Evolutionary conservation across 169 alveolate species (phyloP).

Genomic region (Plasmodium reichenowi): DNA sequence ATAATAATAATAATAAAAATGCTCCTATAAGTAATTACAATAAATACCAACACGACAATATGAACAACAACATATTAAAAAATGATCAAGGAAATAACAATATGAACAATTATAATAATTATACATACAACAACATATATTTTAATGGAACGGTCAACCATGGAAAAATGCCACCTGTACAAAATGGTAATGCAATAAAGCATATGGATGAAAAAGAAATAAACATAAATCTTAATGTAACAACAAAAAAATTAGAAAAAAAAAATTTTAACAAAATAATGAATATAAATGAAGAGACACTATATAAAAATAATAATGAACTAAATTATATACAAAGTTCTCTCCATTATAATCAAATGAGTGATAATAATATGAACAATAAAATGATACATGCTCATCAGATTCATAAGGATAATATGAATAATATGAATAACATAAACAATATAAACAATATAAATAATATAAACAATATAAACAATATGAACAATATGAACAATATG

Average conservation of each 20-base stretch:
- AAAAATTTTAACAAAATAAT: constrained; percentile 5
- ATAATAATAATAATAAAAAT: not conserved
- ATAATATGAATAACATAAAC: not conserved
- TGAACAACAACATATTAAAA: constrained; percentile 4
- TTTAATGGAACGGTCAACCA: not conserved
- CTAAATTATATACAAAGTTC: not conserved
- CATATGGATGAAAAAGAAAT: constrained; percentile 25
- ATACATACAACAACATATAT: not conserved
- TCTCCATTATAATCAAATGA: not conserved
- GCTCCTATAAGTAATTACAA: not conserved
- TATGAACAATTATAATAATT: constrained; percentile 2
- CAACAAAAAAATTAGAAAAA: not conserved
- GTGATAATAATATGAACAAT: not conserved
- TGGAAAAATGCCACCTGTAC: not conserved
- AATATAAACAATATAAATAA: not conserved
- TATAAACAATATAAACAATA: not conserved
- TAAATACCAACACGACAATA: not conserved
- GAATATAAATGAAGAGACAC: not conserved
- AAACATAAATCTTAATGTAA: not conserved
- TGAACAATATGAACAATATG: not conserved
- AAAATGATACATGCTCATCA: not conserved
- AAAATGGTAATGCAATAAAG: not conserved
- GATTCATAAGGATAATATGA: not conserved
- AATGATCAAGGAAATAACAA: constrained; percentile 6
- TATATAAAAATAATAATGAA: constrained; percentile 4